Evolutionary conservation across 176 grass and related monocot species (phyloP).

Genomic region (Aegilops tauschii): DNA sequence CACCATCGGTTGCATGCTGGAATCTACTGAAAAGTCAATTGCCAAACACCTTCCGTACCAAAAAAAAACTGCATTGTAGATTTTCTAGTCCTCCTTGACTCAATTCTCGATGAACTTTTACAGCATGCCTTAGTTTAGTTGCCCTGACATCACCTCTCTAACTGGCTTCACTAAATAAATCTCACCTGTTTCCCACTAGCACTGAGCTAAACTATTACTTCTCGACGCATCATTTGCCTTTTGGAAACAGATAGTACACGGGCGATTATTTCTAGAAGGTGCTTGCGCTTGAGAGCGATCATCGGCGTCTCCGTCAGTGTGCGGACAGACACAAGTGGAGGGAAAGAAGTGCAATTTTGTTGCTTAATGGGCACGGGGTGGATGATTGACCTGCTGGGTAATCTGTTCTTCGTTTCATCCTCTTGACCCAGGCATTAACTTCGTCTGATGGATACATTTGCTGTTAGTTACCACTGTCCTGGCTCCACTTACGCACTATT

Average conservation of each 20-base stretch:
- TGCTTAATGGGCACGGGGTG: background rate
- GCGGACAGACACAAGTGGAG: background rate
- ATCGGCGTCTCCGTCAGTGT: background rate
- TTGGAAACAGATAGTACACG: background rate
- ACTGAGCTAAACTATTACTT: background rate
- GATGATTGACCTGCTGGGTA: background rate
- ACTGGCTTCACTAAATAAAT: background rate
- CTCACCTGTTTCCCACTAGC: background rate
- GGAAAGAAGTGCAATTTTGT: background rate
- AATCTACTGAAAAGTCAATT: background rate
- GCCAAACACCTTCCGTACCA: background rate
- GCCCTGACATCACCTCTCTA: background rate
- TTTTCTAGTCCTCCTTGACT: conserved; percentile 5
- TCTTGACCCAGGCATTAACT: background rate
- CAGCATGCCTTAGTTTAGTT: background rate
- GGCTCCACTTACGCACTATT: background rate
- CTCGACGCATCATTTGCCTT: background rate
- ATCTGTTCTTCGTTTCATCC: background rate
- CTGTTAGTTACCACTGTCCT: background rate
- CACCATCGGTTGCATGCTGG: background rate
- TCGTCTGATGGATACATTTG: background rate
- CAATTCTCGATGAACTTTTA: background rate
- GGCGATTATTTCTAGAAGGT: background rate
- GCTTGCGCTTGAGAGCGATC: no score
- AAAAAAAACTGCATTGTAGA: background rate